phyloP scores from a whole-genome alignment of 805 yeast genomes.

The Barnettozyma salicaria region DNA sequence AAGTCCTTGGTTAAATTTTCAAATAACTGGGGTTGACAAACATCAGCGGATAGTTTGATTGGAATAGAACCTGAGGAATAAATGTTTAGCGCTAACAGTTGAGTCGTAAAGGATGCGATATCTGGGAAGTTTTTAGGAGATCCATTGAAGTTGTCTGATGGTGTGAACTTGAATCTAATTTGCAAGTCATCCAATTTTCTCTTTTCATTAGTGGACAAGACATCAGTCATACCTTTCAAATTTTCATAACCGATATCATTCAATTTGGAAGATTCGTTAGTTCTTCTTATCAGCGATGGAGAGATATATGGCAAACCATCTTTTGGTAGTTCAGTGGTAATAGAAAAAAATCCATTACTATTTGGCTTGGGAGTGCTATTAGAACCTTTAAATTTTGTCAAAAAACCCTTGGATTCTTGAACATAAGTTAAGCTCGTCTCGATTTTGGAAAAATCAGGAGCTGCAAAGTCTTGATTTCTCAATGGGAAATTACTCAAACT shows the following conservation, averaged over 20 bases:
- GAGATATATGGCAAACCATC: conserved; percentile 33
- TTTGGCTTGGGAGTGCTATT: not conserved
- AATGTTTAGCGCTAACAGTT: conserved; percentile 29
- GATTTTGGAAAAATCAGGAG: conserved; percentile 19
- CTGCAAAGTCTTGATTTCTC: conserved; percentile 15
- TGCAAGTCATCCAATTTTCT: conserved; percentile 24
- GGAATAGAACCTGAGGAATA: conserved; percentile 36
- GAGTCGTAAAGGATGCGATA: conserved; percentile 22
- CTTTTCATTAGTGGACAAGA: conserved; percentile 28
- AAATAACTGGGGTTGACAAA: conserved; percentile 19
- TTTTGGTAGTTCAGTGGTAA: conserved; percentile 29
- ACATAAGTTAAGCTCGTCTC: conserved; percentile 12
- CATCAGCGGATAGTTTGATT: conserved; percentile 31
- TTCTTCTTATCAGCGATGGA: conserved; percentile 33
- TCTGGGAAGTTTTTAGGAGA: conserved; percentile 25
- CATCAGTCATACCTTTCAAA: conserved; percentile 25
- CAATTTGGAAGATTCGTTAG: conserved; percentile 30
- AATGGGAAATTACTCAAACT: conserved; percentile 17
- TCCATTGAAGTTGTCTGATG: conserved; percentile 26
- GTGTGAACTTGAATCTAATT: conserved; percentile 26
- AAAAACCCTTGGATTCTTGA: not conserved
- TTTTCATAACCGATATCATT: conserved; percentile 32
- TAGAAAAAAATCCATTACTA: conserved; percentile 28
- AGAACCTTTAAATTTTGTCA: not conserved
- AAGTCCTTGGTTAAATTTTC: conserved; percentile 24